Evolutionary conservation across 1,139 yeast genomes (phyloP).

Genomic region (Meyerozyma elateridarum): DNA sequence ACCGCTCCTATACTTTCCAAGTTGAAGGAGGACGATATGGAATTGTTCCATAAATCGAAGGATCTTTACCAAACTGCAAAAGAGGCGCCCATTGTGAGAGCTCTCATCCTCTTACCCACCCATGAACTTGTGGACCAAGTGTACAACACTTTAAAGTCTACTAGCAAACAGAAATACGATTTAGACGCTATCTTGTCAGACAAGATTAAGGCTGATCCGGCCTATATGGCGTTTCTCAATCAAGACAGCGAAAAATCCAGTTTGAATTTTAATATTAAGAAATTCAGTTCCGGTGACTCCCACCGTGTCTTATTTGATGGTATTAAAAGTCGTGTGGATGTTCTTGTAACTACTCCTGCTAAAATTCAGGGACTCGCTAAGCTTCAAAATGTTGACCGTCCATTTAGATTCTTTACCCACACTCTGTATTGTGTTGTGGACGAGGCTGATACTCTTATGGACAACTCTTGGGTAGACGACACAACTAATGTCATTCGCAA

Average conservation of each 20-base stretch:
- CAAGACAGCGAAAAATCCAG: conserved; percentile 21
- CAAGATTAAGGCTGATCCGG: conserved; percentile 15
- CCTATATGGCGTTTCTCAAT: conserved; percentile 21
- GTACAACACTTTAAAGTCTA: conserved; percentile 42
- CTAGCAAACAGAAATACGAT: conserved; percentile 26
- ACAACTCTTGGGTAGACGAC: conserved; percentile 69
- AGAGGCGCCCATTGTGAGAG: conserved; percentile 46
- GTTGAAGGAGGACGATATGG: conserved; percentile 51
- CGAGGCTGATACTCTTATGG: conserved; percentile 93
- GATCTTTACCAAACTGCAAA: conserved; percentile 28
- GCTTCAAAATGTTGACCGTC: conserved; percentile 40
- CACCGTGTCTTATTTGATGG: conserved; percentile 47
- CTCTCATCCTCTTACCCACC: conserved; percentile 80
- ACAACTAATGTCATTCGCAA: conserved; percentile 54
- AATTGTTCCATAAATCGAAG: conserved; percentile 21
- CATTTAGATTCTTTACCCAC: conserved; percentile 41
- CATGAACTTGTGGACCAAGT: conserved; percentile 87
- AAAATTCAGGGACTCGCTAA: conserved; percentile 48
- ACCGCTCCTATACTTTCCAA: conserved; percentile 69
- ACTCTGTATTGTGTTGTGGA: conserved; percentile 72
- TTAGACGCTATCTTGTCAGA: conserved; percentile 13
- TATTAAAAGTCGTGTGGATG: conserved; percentile 57
- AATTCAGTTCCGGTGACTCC: conserved; percentile 54
- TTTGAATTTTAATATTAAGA: conserved; percentile 43
- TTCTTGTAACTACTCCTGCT: conserved; percentile 81